Conservation (phyloP, 2,329 filamentous ascomycete genomes). For the Trichoderma hamatum region DNA sequence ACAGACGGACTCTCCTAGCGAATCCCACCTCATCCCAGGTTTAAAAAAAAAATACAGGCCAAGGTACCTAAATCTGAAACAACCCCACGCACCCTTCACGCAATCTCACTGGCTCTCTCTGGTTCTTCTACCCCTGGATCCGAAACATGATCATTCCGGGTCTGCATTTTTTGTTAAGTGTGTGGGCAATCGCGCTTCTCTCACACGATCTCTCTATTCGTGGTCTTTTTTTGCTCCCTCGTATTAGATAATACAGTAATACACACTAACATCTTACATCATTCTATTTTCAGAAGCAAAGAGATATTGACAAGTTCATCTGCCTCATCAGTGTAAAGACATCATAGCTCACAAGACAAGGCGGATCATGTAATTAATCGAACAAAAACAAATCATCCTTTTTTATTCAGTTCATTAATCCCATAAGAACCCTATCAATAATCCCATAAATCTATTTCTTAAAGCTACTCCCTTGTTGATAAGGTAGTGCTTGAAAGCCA, state of each 20-base stretch:
- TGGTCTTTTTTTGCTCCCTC: background rate
- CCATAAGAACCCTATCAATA: slow-evolving; percentile 13
- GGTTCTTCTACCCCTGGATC: slow-evolving; percentile 3
- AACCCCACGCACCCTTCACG: background rate
- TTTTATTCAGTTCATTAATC: background rate
- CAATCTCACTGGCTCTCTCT: slow-evolving; percentile 15
- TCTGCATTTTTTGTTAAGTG: background rate
- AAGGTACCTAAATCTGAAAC: slow-evolving; percentile 11
- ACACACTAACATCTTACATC: background rate
- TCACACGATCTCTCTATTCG: background rate
- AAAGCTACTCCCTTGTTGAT: background rate
- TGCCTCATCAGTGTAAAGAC: background rate
- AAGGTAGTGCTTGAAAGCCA: background rate
- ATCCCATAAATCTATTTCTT: slow-evolving; percentile 20
- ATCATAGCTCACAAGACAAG: background rate
- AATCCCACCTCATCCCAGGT: background rate
- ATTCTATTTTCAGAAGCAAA: background rate
- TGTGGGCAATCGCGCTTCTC: background rate
- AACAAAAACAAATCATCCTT: slow-evolving; percentile 5
- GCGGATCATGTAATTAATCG: background rate
- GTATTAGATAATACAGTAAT: background rate
- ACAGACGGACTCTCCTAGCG: background rate
- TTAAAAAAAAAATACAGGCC: background rate
- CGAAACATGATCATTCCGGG: slow-evolving; percentile 14
- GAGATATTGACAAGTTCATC: background rate